Percentiles rank a stretch among this genome's conserved stretches.
Evolutionary conservation across 306 rosid species (phyloP).

Genomic region (Quercus variabilis): DNA sequence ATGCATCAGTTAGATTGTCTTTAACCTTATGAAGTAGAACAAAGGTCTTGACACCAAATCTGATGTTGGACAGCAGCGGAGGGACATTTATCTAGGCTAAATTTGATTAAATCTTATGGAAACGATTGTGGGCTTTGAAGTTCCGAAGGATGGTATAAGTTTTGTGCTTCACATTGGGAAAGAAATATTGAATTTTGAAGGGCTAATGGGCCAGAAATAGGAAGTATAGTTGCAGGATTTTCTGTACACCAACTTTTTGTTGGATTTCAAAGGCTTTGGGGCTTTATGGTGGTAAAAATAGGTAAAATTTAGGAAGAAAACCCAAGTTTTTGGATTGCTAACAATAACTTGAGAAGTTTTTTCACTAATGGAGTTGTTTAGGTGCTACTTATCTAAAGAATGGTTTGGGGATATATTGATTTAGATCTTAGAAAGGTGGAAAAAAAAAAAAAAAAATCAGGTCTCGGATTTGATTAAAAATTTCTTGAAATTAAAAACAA

Average conservation of each 20-base stretch:
- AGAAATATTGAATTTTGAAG: background rate
- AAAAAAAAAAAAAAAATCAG: too few relatives aligned
- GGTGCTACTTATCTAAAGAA: background rate
- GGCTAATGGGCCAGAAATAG: background rate
- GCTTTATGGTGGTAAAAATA: background rate
- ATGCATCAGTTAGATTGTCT: background rate
- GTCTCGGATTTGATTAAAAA: background rate
- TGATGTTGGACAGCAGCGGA: background rate
- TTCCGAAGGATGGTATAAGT: background rate
- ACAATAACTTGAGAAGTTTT: background rate
- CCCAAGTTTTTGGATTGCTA: background rate
- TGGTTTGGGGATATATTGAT: background rate
- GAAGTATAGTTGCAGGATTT: background rate
- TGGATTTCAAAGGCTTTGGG: background rate
- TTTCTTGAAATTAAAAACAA: background rate
- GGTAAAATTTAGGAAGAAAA: background rate
- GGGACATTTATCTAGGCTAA: background rate
- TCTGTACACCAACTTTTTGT: background rate
- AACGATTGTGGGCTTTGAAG: background rate
- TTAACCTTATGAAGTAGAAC: background rate
- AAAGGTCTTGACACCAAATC: background rate
- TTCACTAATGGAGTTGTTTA: background rate
- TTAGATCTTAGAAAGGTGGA: background rate
- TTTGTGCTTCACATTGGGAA: background rate
- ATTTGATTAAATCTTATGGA: background rate